Conservation (phyloP, 140 eudicot species). For the Stevia rebaudiana region DNA sequence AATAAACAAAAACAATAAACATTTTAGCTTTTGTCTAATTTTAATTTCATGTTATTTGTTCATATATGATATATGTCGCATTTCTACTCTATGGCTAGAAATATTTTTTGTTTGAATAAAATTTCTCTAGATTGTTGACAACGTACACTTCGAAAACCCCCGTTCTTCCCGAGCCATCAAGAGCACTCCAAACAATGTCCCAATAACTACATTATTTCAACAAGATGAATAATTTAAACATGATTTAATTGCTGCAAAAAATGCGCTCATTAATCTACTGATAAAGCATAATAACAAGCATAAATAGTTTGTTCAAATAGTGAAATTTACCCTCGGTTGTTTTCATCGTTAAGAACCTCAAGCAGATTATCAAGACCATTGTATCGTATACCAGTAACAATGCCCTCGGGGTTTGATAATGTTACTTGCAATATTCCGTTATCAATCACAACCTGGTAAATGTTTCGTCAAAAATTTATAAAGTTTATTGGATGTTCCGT, state of each 20-base stretch:
- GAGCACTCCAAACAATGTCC: slow-evolving; percentile 82
- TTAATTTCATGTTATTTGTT: not conserved
- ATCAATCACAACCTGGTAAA: slow-evolving; percentile 59
- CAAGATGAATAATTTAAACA: not conserved
- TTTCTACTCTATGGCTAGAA: too few species aligned
- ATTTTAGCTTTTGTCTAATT: not conserved
- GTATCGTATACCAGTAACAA: slow-evolving; percentile 59
- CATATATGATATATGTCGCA: too few species aligned
- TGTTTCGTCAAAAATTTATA: not conserved
- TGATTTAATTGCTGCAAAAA: not conserved
- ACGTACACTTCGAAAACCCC: slow-evolving; percentile 67
- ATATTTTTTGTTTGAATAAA: not conserved
- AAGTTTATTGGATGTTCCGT: not conserved
- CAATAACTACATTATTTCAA: slow-evolving; percentile 47
- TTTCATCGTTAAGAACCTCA: slow-evolving; percentile 51
- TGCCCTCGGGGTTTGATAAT: slow-evolving; percentile 61
- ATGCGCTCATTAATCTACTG: not conserved
- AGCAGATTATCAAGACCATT: slow-evolving; percentile 62
- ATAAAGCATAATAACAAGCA: not conserved
- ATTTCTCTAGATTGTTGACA: not conserved
- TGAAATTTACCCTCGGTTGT: slow-evolving; percentile 54
- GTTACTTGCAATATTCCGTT: slow-evolving; percentile 66
- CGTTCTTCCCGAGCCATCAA: slow-evolving; percentile 54
- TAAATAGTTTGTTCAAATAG: not conserved
- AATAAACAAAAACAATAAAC: not conserved